Evolutionary conservation across 2,329 filamentous ascomycete species (phyloP).

Genomic region (Pezicula radicicola): DNA sequence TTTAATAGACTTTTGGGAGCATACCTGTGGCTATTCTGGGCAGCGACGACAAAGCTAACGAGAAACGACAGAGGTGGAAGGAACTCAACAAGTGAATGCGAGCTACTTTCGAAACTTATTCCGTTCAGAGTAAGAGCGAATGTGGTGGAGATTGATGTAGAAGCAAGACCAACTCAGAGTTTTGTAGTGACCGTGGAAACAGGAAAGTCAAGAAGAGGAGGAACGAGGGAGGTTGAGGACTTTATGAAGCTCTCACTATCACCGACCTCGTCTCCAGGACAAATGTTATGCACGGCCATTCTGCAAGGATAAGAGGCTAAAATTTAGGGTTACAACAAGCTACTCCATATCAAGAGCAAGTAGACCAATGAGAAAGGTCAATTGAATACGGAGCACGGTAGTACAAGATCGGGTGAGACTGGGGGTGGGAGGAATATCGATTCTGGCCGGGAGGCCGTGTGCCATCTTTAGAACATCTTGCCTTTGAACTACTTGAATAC

Average conservation of each 20-base stretch:
- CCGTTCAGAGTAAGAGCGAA: neutral
- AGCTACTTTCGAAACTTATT: neutral
- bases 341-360: neutral
- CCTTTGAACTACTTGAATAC: neutral
- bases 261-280: neutral
- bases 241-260: neutral
- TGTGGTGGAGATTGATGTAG: neutral
- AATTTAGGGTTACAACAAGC: neutral
- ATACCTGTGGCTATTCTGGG: no score
- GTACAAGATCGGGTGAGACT: neutral
- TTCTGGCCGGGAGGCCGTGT: neutral
- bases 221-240: slow-evolving; percentile 1
- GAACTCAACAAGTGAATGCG: neutral
- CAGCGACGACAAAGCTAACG: no score
- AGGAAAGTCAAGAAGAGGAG: neutral
- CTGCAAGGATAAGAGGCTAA: neutral
- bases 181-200: no score
- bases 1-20: no score
- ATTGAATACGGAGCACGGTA: neutral
- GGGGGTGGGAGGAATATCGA: neutral
- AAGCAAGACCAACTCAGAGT: no score
- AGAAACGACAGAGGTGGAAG: no score
- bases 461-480: slow-evolving; percentile 1
- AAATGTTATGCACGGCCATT: neutral
- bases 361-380: neutral